Evolutionary conservation across 805 yeast species (phyloP).

Genomic region (Candida sonorensis): DNA sequence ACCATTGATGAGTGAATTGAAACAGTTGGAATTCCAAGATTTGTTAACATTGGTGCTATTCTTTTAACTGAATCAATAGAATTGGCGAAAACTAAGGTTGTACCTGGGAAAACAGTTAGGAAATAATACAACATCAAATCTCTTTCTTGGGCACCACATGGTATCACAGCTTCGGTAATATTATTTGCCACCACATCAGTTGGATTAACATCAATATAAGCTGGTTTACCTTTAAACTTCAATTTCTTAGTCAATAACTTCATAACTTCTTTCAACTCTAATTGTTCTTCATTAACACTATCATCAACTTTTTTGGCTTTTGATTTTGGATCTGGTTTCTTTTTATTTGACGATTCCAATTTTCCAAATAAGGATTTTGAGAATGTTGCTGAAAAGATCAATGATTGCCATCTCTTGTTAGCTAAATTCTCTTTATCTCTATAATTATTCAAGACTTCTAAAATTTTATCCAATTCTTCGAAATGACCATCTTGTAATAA

Average conservation of each 20-base stretch:
- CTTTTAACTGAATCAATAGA: constrained; percentile 94
- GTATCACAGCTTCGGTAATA: constrained; percentile 80
- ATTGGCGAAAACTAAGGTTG: constrained; percentile 86
- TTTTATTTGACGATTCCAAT: constrained; percentile 39
- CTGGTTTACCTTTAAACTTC: constrained; percentile 61
- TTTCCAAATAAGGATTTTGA: constrained; percentile 76
- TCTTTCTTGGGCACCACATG: constrained; percentile 85
- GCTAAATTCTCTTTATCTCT: constrained; percentile 35
- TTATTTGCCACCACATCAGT: constrained; percentile 67
- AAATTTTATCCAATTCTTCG: constrained; percentile 79
- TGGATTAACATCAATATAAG: constrained; percentile 80
- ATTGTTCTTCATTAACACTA: constrained; percentile 31
- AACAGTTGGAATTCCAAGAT: constrained; percentile 59
- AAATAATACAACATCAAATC: constrained; percentile 89
- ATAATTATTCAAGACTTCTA: constrained; percentile 52
- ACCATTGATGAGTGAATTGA: constrained; percentile 91
- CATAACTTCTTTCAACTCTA: constrained; percentile 49
- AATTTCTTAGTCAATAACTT: constrained; percentile 61
- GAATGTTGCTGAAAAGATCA: constrained; percentile 95
- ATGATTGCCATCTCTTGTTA: constrained; percentile 59
- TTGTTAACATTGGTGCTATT: constrained; percentile 65
- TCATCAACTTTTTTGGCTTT: constrained; percentile 22
- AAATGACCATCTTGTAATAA: constrained; percentile 93
- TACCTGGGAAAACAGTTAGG: constrained; percentile 77
- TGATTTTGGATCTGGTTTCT: constrained; percentile 22